Conservation (phyloP, 164 flowering plant genomes). For the Magnolia officinalis region DNA sequence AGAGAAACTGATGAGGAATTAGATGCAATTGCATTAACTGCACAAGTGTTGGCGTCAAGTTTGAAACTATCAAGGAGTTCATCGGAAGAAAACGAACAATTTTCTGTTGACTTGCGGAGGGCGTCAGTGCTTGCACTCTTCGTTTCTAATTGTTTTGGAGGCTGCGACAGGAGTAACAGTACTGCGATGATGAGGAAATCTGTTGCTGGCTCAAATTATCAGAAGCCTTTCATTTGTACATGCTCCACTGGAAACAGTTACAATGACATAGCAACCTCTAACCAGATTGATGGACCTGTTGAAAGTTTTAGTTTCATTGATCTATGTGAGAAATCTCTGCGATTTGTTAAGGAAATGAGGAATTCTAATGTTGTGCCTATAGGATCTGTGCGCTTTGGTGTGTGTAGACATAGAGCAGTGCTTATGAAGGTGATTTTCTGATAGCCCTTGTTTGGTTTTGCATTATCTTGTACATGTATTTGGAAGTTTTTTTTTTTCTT, state of each 20-base stretch:
- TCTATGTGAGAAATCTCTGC: slow-evolving; percentile 77
- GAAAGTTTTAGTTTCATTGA: slow-evolving; percentile 51
- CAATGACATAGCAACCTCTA: slow-evolving; percentile 11
- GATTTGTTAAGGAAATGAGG: slow-evolving; percentile 47
- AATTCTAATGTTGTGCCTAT: slow-evolving; percentile 82
- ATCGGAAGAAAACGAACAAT: slow-evolving; percentile 18
- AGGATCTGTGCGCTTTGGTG: slow-evolving; percentile 78
- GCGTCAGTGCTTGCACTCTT: slow-evolving; percentile 87
- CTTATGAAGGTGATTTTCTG: slow-evolving; percentile 74
- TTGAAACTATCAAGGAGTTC: slow-evolving; percentile 43
- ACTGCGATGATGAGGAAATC: slow-evolving; percentile 56
- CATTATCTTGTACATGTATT: not conserved
- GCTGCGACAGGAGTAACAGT: slow-evolving; percentile 62
- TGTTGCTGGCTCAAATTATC: slow-evolving; percentile 70
- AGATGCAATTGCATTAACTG: slow-evolving; percentile 63
- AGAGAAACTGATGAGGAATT: slow-evolving; percentile 78
- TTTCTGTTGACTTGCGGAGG: slow-evolving; percentile 47
- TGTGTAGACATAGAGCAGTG: slow-evolving; percentile 92
- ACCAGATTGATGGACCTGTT: slow-evolving; percentile 18
- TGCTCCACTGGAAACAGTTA: slow-evolving; percentile 66
- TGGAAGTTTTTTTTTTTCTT: not conserved
- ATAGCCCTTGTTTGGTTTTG: not conserved
- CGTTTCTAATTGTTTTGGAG: slow-evolving; percentile 95
- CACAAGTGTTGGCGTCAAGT: slow-evolving; percentile 54
- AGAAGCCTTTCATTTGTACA: slow-evolving; percentile 86